Percentiles rank a stretch among this genome's conserved stretches.
phyloP scores from a whole-genome alignment of 441 rosid genomes.

The Jatropha multifida region DNA sequence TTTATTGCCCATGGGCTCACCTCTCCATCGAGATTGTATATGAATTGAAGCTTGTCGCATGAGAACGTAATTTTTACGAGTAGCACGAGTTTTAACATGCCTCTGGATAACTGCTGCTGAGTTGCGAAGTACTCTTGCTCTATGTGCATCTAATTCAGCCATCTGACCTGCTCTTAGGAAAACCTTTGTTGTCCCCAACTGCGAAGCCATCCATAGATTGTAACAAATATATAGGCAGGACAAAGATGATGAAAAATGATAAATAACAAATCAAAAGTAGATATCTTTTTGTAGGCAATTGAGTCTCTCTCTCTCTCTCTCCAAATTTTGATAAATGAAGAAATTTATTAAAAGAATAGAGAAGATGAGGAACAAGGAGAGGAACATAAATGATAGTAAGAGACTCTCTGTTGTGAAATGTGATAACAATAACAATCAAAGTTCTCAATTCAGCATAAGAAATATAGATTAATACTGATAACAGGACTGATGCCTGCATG shows the following conservation, averaged over 20 bases:
- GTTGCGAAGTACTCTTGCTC: conserved; percentile 47
- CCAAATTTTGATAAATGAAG: neutral
- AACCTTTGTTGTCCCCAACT: conserved; percentile 79
- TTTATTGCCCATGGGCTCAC: conserved; percentile 35
- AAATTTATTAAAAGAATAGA: neutral
- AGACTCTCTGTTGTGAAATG: neutral
- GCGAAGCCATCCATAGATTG: conserved; percentile 33
- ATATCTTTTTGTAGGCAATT: conserved; percentile 7
- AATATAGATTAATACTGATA: neutral
- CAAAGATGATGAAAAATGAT: neutral
- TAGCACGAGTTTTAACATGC: conserved; percentile 38
- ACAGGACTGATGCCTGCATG: neutral
- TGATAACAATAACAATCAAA: neutral
- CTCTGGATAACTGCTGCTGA: conserved; percentile 71
- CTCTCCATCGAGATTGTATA: conserved; percentile 87
- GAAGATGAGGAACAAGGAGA: neutral
- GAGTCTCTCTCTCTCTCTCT: conserved; percentile 2
- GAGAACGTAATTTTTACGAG: conserved; percentile 48
- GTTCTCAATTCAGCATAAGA: neutral
- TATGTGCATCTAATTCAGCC: conserved; percentile 81
- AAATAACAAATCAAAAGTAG: conserved; percentile 5
- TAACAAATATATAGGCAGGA: conserved; percentile 4
- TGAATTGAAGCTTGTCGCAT: conserved; percentile 52
- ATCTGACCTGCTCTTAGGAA: conserved; percentile 83
- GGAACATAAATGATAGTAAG: neutral